Base-by-base conservation (phyloP, 2,329 filamentous ascomycete species). In the Basipetospora chlamydospora region DNA sequence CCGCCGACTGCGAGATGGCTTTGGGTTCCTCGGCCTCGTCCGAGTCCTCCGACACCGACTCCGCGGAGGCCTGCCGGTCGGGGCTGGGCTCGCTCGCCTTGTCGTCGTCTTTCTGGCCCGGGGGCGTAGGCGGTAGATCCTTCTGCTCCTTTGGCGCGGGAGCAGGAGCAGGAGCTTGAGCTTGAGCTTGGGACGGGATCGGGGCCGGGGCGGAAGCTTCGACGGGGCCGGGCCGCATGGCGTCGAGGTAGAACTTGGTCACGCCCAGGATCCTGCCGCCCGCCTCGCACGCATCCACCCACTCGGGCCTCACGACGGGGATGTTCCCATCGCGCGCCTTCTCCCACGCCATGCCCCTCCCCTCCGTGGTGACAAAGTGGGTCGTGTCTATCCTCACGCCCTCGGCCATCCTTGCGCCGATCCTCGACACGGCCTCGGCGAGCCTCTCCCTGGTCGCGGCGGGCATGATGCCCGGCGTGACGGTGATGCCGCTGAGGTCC, bases 261-360 rank as follows among this genome's bases (percentile, higher is more conserved):
- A 96, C 90, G 34, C 88, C 86, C 3, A 96, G 79, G 43, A 98
- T 93, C 41, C 86, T 76, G 30, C 88, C 88, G 55, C 84, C 87
- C 46, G 81, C 73, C 60, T 96, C 88, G 54, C 90, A 98, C n/a
- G 86, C 88, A 48, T 93, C 82, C 21, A 98, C 73, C 90, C 90
- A 98, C 57, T 98, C 90, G 15, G 90, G 90, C 26, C 90, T 74
- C 16, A 98, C 90, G 9, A 98, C 85, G 6, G 90, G 90, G 38
- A 98, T 93, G 56, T 96, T 98, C 73, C 87, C 92, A 63, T 96
- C 88, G 21, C 88, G 79, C 1, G 90, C 90, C 64, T 90, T 92
- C 61, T 98, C 90, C 90, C 90, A 98, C 10, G 80, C 71, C 35
- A 82, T 70, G 22, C 90, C 90, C 39, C 87, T 68, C 21, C 87